A percentile compares a stretch with the other conserved stretches of the same genome.
Evolutionary conservation across 192 early-diverging fungal species (phyloP).

Genomic region (Linderina pennispora): DNA sequence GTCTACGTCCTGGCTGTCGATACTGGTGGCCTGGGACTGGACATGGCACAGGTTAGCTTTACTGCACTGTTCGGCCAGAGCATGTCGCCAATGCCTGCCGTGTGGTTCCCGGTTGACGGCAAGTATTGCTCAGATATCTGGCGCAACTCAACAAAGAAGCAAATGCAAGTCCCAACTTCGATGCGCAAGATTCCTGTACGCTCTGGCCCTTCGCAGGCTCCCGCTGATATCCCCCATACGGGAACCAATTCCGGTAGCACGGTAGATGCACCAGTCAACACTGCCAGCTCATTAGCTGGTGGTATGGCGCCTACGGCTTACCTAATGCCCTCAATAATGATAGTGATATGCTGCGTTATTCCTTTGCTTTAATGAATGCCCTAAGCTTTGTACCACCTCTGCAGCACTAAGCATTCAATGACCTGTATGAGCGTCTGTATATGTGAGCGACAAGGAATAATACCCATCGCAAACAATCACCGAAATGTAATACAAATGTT

Average conservation of each 20-base stretch:
- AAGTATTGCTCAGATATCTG: conserved; percentile 41
- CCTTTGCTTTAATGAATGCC: too few species aligned
- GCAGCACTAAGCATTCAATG: too few species aligned
- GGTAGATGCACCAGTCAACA: too few species aligned
- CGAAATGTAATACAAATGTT: too few species aligned
- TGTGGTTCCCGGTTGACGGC: conserved; percentile 43
- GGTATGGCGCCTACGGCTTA: too few species aligned
- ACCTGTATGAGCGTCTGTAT: too few species aligned
- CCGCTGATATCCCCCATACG: conserved; percentile 10
- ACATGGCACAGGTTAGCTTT: conserved; percentile 46
- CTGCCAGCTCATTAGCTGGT: neutral
- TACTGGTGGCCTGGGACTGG: conserved; percentile 47
- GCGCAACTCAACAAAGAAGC: conserved; percentile 24
- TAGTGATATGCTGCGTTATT: too few species aligned
- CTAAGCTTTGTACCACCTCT: too few species aligned
- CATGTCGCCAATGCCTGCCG: conserved; percentile 36
- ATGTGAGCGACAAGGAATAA: too few species aligned
- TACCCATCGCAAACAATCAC: too few species aligned
- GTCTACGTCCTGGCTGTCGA: conserved; percentile 50
- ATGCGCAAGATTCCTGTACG: conserved; percentile 18
- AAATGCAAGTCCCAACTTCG: conserved; percentile 15
- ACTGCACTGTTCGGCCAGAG: conserved; percentile 46
- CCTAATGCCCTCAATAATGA: too few species aligned
- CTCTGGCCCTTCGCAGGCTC: conserved; percentile 12
- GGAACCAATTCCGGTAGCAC: too few species aligned